Percentiles rank a stretch among this genome's conserved stretches.
Evolutionary conservation across 2,329 filamentous ascomycete genomes (phyloP).

Genomic region (Trichoderma sp.): DNA sequence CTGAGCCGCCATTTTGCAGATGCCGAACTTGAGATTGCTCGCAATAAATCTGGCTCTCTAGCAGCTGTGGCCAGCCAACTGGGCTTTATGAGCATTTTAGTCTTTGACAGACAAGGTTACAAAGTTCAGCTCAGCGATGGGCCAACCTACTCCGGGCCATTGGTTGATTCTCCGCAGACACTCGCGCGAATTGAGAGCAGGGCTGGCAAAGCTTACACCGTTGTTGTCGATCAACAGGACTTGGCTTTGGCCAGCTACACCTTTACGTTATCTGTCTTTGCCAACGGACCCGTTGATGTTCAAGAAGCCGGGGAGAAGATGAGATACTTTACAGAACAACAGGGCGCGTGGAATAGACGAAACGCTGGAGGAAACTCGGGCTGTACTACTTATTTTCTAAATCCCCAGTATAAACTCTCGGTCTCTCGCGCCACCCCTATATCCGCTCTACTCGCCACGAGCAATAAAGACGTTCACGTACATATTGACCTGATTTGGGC

Average conservation of each 20-base stretch:
- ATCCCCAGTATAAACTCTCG: constrained; percentile 79
- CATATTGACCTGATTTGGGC: constrained; percentile 86
- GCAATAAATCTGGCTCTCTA: constrained; percentile 44
- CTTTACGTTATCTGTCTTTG: constrained; percentile 88
- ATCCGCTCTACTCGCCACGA: constrained; percentile 72
- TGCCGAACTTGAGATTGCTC: constrained; percentile 59
- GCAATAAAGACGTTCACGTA: constrained; percentile 67
- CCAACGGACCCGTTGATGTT: constrained; percentile 62
- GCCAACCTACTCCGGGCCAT: constrained; percentile 74
- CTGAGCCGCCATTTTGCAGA: constrained; percentile 84
- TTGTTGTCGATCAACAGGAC: constrained; percentile 77
- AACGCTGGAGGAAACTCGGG: constrained; percentile 84
- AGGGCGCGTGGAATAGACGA: constrained; percentile 72
- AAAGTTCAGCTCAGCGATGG: constrained; percentile 74
- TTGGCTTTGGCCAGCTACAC: constrained; percentile 72
- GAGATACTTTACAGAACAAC: constrained; percentile 57
- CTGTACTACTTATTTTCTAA: constrained; percentile 74
- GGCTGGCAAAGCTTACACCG: constrained; percentile 50
- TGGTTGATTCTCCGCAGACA: constrained; percentile 91
- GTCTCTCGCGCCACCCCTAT: constrained; percentile 61
- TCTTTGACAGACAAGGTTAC: constrained; percentile 71
- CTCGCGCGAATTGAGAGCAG: constrained; percentile 65
- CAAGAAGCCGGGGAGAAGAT: constrained; percentile 63
- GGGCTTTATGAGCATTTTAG: constrained; percentile 85
- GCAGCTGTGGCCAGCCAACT: constrained; percentile 55